Evolutionary conservation across 2,329 filamentous ascomycete genomes (phyloP).

Genomic region (Calonectria hawksworthii): DNA sequence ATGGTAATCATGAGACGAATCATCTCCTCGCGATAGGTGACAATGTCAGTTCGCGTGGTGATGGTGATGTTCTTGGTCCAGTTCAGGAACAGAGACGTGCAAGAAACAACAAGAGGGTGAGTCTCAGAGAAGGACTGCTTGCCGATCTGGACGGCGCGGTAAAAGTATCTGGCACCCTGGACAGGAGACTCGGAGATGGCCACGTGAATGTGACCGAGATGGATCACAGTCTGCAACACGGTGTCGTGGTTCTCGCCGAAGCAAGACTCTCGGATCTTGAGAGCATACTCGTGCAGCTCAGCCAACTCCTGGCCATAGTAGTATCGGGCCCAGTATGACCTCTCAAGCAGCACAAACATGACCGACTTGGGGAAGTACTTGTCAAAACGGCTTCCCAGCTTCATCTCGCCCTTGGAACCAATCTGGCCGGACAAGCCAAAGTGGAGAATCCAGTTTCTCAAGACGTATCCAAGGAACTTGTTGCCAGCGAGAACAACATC

Average conservation of each 20-base stretch:
- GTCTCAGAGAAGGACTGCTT: slow-evolving; percentile 47
- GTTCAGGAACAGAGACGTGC: slow-evolving; percentile 52
- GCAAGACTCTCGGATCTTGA: slow-evolving; percentile 52
- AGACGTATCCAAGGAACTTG: slow-evolving; percentile 51
- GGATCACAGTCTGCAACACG: slow-evolving; percentile 54
- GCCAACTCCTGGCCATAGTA: slow-evolving; percentile 40
- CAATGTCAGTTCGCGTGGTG: slow-evolving; percentile 52
- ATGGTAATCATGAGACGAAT: slow-evolving; percentile 55
- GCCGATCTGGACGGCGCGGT: slow-evolving; percentile 51
- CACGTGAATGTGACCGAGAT: slow-evolving; percentile 52
- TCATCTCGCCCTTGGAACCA: slow-evolving; percentile 45
- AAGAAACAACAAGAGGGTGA: slow-evolving; percentile 50
- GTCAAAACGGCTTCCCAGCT: slow-evolving; percentile 50
- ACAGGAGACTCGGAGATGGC: slow-evolving; percentile 37
- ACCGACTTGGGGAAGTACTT: slow-evolving; percentile 53
- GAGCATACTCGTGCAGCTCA: slow-evolving; percentile 50
- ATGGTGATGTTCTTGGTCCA: slow-evolving; percentile 52
- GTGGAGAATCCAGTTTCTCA: slow-evolving; percentile 54
- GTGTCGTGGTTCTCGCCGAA: slow-evolving; percentile 53
- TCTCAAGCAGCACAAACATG: slow-evolving; percentile 54
- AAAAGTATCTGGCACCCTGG: slow-evolving; percentile 51
- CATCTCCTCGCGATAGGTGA: slow-evolving; percentile 54
- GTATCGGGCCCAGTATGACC: slow-evolving; percentile 48
- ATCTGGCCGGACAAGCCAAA: slow-evolving; percentile 51
- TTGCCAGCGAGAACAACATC: slow-evolving; percentile 46